Percentiles rank a stretch among this genome's conserved stretches.
These are phyloP conservation scores for Pythium monospermum DNA, from an alignment of 352 stramenopile species.

Conservation along the genomic window DNA sequence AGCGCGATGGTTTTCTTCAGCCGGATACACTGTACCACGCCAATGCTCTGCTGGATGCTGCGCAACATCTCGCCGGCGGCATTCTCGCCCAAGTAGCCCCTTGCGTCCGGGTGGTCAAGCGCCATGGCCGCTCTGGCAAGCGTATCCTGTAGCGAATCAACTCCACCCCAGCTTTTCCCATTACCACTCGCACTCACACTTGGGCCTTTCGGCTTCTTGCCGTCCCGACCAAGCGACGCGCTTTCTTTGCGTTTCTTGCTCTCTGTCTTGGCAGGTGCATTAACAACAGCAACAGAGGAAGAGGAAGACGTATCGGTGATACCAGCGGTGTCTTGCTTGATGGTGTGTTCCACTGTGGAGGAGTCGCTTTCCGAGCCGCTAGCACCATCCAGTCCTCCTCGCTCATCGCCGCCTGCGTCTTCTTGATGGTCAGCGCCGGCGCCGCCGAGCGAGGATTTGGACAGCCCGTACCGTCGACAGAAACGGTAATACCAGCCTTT, in stretches of 20 bases:
- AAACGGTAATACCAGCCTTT: constrained; percentile 82
- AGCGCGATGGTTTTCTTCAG: too few species aligned
- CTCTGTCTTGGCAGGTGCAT: background rate
- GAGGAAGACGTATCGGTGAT: too few species aligned
- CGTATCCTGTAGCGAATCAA: constrained; percentile 21
- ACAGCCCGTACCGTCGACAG: constrained; percentile 57
- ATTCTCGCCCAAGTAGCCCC: constrained; percentile 20
- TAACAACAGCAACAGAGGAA: too few species aligned
- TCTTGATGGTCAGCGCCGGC: constrained; percentile 2
- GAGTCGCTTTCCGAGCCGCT: constrained; percentile 11
- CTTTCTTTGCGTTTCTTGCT: constrained; percentile 13
- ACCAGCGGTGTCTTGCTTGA: background rate
- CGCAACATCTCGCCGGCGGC: constrained; percentile 23
- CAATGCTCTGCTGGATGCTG: constrained; percentile 27
- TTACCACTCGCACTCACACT: background rate
- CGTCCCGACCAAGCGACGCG: background rate
- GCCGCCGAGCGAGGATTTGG: constrained; percentile 24
- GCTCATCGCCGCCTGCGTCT: constrained; percentile 3
- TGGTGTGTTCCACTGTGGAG: constrained; percentile 8
- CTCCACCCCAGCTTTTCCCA: constrained; percentile 10
- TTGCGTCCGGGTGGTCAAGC: constrained; percentile 18
- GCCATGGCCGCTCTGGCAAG: constrained; percentile 13
- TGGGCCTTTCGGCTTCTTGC: constrained; percentile 11
- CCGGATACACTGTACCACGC: constrained; percentile 25
- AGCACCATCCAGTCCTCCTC: too few species aligned